A percentile compares a stretch with the other conserved stretches of the same genome.
Evolutionary conservation across 495 filamentous ascomycete species (phyloP).

Genomic region (Trichodelitschia bisporula): DNA sequence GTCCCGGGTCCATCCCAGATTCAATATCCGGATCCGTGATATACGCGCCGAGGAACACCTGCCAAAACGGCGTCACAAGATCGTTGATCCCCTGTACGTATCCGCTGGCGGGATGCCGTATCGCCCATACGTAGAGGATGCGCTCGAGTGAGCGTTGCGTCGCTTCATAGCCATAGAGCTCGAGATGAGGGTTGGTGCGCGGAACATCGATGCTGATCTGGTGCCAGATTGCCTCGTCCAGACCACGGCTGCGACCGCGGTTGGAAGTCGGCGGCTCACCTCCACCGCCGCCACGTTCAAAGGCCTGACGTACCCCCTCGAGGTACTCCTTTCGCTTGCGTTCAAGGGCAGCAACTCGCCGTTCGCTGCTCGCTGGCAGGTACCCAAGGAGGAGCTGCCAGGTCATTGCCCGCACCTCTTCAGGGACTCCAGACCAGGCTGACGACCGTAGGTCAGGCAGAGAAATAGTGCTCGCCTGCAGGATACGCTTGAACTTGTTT

Average conservation of each 20-base stretch:
- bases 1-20: constrained; percentile 85
- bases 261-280: constrained; percentile 5
- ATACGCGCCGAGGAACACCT: constrained; percentile 84
- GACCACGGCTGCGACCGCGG: constrained; percentile 33
- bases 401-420: constrained; percentile 90
- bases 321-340: constrained; percentile 92
- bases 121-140: constrained; percentile 94
- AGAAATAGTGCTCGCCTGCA: constrained; percentile 76
- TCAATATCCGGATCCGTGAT: constrained; percentile 85
- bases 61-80: constrained; percentile 91
- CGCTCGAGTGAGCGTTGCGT: constrained; percentile 83
- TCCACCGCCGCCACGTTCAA: constrained; percentile 37
- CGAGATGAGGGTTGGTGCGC: constrained; percentile 84
- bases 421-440: constrained; percentile 82
- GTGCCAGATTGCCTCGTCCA: constrained; percentile 94
- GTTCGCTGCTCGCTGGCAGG: constrained; percentile 78
- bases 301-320: constrained; percentile 85
- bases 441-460: constrained; percentile 57
- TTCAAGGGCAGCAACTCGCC: constrained; percentile 73
- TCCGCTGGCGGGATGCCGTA: constrained; percentile 85
- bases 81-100: constrained; percentile 99
- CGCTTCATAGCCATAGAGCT: constrained; percentile 84
- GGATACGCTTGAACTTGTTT: constrained; percentile 92
- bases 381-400: constrained; percentile 95
- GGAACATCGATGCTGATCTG: constrained; percentile 98